A percentile compares a stretch with the other conserved stretches of the same genome.
Evolutionary conservation across 192 early-diverging fungal genomes (phyloP).

Genomic region (Coemansia asiatica): DNA sequence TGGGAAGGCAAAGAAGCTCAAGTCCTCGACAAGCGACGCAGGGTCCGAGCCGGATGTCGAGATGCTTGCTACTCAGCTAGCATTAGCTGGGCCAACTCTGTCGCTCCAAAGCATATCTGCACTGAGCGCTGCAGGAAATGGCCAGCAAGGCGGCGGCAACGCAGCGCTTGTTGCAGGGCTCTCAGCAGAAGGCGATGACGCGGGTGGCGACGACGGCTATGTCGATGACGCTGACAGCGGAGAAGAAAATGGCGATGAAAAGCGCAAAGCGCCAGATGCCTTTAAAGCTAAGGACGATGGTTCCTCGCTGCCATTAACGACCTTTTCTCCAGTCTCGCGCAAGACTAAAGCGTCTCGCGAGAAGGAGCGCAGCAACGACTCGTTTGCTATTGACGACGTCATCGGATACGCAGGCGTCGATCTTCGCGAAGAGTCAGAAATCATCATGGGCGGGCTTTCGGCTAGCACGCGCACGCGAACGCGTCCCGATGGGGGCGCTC

Average conservation of each 20-base stretch:
- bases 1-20: conserved; percentile 3
- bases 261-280: not conserved
- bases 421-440: conserved; percentile 66
- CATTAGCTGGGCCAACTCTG: conserved; percentile 14
- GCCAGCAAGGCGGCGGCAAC: conserved; percentile 7
- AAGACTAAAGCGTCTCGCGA: conserved; percentile 31
- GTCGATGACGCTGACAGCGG: not conserved
- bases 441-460: conserved; percentile 54
- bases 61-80: conserved; percentile 7
- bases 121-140: conserved; percentile 4
- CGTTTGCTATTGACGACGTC: conserved; percentile 63
- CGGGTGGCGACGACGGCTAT: not conserved
- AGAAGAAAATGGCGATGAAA: not conserved
- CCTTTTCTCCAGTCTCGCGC: conserved; percentile 6
- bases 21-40: conserved; percentile 8
- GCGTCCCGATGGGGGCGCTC: conserved; percentile 7
- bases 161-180: conserved; percentile 6
- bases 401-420: conserved; percentile 79
- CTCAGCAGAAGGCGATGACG: not conserved
- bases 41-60: conserved; percentile 20
- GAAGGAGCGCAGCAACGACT: conserved; percentile 34
- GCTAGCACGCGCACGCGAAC: conserved; percentile 8
- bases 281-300: no score
- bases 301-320: not conserved
- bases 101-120: conserved; percentile 21